Evolutionary conservation across 257 asterid genomes (phyloP).

Genomic region (Nicotiana knightiana): DNA sequence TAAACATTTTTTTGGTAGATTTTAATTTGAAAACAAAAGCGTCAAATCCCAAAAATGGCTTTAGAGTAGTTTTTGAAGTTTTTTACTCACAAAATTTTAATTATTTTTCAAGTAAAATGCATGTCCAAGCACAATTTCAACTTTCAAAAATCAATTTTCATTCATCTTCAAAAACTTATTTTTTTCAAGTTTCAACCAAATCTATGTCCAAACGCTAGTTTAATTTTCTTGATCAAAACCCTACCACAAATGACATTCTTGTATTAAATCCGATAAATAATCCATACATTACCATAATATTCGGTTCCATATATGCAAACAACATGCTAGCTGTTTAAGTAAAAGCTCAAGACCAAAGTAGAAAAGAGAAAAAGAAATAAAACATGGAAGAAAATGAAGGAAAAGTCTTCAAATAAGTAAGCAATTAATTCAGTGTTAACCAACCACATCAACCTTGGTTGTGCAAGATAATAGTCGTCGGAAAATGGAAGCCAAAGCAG

Average conservation of each 20-base stretch:
- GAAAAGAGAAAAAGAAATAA: not conserved
- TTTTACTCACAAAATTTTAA: too few species aligned
- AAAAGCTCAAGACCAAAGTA: not conserved
- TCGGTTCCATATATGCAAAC: not conserved
- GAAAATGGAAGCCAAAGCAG: slow-evolving; percentile 50
- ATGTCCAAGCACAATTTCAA: too few species aligned
- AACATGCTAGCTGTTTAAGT: not conserved
- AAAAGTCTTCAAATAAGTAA: not conserved
- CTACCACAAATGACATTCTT: not conserved
- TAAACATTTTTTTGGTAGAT: too few species aligned
- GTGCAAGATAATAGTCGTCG: slow-evolving; percentile 76
- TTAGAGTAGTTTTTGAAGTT: too few species aligned
- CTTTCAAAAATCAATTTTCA: too few species aligned
- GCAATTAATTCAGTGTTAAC: slow-evolving; percentile 17
- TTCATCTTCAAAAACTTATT: too few species aligned
- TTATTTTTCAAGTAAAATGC: too few species aligned
- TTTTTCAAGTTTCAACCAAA: too few species aligned
- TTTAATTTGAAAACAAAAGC: too few species aligned
- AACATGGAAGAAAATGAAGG: not conserved
- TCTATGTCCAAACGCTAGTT: too few species aligned
- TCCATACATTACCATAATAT: not conserved
- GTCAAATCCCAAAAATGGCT: too few species aligned
- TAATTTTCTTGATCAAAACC: not conserved
- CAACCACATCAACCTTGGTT: slow-evolving; percentile 65
- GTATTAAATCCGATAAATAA: not conserved